Conservation (phyloP, 257 asterid species). For the Fraxinus excelsior region DNA sequence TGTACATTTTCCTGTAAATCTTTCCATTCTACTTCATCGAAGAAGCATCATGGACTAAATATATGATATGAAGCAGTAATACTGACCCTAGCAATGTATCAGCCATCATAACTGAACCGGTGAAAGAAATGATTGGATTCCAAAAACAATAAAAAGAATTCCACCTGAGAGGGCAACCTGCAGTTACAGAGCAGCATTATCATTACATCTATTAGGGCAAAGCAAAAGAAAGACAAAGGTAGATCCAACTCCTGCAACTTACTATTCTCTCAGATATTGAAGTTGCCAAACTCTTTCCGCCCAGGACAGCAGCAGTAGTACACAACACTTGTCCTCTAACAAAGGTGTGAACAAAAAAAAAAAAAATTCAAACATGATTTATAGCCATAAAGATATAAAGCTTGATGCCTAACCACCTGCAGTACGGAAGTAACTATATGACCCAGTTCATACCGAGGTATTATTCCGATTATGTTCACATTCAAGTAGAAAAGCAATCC, state of each 20-base stretch:
- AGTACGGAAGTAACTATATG: not conserved
- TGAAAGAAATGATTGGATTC: slow-evolving; percentile 90
- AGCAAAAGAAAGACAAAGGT: slow-evolving; percentile 1
- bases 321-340: slow-evolving; percentile 94
- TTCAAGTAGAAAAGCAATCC: not conserved
- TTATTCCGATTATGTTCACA: not conserved
- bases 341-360: slow-evolving; percentile 31
- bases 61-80: slow-evolving; percentile 15
- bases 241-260: slow-evolving; percentile 30
- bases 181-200: slow-evolving; percentile 23
- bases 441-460: not conserved
- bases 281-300: slow-evolving; percentile 90
- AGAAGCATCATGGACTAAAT: not conserved
- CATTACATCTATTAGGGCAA: slow-evolving; percentile 5
- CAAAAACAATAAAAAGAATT: slow-evolving; percentile 83
- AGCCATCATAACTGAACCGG: slow-evolving; percentile 49
- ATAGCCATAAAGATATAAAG: not conserved
- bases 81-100: slow-evolving; percentile 37
- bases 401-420: not conserved
- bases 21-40: not conserved
- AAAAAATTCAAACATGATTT: slow-evolving; percentile 14
- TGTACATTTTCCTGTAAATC: not conserved
- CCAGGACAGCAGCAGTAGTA: slow-evolving; percentile 92
- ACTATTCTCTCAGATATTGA: slow-evolving; percentile 90
- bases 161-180: slow-evolving; percentile 94